phyloP scores from a whole-genome alignment of 83 land plant genomes.

The Thuja plicata region DNA sequence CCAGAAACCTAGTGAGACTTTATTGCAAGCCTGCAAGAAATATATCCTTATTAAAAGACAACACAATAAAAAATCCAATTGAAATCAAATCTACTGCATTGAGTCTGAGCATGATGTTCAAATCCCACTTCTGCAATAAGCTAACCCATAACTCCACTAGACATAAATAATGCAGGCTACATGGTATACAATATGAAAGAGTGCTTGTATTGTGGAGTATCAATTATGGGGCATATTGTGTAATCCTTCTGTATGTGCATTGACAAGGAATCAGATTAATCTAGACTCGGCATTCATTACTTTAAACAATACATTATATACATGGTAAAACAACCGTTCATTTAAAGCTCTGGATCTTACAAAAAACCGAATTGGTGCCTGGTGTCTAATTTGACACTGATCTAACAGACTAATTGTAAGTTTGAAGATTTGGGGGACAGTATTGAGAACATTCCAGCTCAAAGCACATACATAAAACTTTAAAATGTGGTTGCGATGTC shows the following conservation, averaged over 20 bases:
- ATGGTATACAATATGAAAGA: neutral
- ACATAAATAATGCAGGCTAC: neutral
- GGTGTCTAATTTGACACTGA: neutral
- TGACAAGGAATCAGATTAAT: neutral
- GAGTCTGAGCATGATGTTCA: neutral
- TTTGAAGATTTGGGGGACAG: neutral
- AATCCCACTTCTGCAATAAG: neutral
- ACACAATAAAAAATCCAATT: neutral
- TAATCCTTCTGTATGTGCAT: neutral
- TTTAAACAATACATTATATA: neutral
- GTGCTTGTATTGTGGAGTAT: neutral
- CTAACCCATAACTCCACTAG: neutral
- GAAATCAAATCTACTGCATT: neutral
- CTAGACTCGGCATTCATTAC: neutral
- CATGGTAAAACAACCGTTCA: neutral
- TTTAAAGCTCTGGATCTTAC: neutral
- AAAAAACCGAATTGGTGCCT: neutral
- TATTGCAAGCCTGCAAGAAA: neutral
- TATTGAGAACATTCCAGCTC: neutral
- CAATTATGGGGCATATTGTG: neutral
- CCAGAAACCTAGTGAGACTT: slow-evolving; percentile 14
- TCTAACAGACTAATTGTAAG: neutral
- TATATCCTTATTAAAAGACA: neutral
- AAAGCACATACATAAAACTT: neutral
- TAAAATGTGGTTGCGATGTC: neutral